These are phyloP conservation scores for Naganishia vishniacii DNA, from an alignment of 768 basidiomycete species.

Conservation along the genomic window DNA sequence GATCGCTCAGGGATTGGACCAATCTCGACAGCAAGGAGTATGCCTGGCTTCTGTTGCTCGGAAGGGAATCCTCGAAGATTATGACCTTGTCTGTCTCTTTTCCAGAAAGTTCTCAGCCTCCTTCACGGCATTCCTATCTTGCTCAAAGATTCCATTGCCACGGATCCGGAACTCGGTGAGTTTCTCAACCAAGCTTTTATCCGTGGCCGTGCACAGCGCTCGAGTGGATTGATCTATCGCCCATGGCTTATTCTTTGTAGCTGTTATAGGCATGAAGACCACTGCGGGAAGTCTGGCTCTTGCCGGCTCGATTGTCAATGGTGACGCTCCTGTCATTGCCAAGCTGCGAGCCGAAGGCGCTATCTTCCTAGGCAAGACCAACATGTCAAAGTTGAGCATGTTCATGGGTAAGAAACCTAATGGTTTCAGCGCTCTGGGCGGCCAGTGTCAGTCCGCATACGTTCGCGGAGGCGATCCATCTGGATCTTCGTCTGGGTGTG, in stretches of 20 bases:
- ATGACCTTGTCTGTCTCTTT: no score
- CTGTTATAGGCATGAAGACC: conserved; percentile 45
- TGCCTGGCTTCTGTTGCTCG: no score
- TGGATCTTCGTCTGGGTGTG: conserved; percentile 37
- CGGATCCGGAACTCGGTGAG: conserved; percentile 32
- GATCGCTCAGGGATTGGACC: conserved; percentile 37
- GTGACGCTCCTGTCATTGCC: conserved; percentile 31
- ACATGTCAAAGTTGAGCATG: conserved; percentile 24
- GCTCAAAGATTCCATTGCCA: conserved; percentile 41
- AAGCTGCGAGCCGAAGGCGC: conserved; percentile 21
- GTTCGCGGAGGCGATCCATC: conserved; percentile 36
- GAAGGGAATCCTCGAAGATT: no score
- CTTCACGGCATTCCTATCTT: conserved; percentile 43
- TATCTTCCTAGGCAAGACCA: conserved; percentile 31
- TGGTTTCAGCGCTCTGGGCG: conserved; percentile 37
- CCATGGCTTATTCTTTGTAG: no score
- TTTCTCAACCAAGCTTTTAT: no score
- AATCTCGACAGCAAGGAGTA: no score
- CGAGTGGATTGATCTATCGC: no score
- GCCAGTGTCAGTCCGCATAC: conserved; percentile 38
- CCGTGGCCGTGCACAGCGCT: no score
- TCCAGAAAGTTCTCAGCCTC: no score
- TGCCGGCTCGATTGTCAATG: conserved; percentile 28
- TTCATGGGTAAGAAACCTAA: conserved; percentile 31
- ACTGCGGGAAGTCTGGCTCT: conserved; percentile 36